These are phyloP conservation scores for Stephanodiscus minutulus DNA, from an alignment of 108 stramenopile species.

Conservation along the genomic window DNA sequence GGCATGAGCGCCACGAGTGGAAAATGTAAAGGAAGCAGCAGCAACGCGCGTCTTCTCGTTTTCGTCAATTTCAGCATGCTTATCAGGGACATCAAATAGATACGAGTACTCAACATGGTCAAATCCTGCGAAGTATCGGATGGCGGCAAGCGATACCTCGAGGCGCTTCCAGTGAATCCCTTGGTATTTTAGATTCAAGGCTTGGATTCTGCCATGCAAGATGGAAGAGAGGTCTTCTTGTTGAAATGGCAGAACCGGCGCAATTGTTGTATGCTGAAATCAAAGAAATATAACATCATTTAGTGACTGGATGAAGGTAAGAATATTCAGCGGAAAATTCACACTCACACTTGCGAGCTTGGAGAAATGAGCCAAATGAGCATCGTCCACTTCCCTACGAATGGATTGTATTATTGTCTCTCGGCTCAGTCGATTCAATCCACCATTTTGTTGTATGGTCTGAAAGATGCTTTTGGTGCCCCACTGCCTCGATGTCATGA, in stretches of 20 bases:
- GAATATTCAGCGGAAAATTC: not conserved
- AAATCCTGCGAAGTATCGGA: conserved; percentile 21
- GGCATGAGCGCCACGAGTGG: conserved; percentile 27
- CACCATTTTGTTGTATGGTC: conserved; percentile 31
- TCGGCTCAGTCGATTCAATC: conserved; percentile 14
- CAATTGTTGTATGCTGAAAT: conserved; percentile 30
- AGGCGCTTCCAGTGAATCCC: conserved; percentile 33
- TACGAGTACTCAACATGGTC: conserved; percentile 44
- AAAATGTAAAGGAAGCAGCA: conserved; percentile 14
- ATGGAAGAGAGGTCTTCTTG: conserved; percentile 35
- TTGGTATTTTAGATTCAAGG: conserved; percentile 17
- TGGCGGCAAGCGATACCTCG: conserved; percentile 33
- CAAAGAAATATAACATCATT: not conserved
- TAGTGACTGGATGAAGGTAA: not conserved
- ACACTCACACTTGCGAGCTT: conserved; percentile 30
- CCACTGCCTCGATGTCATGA: conserved; percentile 45
- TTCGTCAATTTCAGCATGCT: conserved; percentile 4
- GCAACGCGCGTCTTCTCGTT: not conserved
- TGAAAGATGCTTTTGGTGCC: conserved; percentile 44
- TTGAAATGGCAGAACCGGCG: conserved; percentile 44
- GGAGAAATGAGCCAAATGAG: conserved; percentile 20
- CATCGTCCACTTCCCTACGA: conserved; percentile 24
- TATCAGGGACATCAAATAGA: conserved; percentile 11
- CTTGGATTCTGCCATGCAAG: conserved; percentile 20
- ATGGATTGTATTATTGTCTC: conserved; percentile 29